Conservation (phyloP, 2,329 filamentous ascomycete species). For the Fusarium begoniae region DNA sequence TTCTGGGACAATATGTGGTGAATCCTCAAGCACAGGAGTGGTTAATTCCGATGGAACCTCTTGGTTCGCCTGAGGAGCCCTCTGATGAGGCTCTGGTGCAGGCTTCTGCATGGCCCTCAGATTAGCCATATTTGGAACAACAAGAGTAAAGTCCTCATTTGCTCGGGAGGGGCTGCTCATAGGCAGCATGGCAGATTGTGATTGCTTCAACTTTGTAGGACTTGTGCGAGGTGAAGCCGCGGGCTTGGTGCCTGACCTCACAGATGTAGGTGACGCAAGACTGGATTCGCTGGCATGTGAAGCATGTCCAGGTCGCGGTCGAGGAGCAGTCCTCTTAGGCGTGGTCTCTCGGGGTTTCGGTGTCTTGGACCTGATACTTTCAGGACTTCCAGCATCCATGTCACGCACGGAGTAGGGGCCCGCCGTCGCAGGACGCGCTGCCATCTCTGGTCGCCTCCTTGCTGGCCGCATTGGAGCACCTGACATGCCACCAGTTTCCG, state of each 20-base stretch:
- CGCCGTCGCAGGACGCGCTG: conserved; percentile 69
- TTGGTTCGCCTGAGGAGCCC: conserved; percentile 17
- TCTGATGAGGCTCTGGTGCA: conserved; percentile 29
- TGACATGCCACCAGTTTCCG: conserved; percentile 67
- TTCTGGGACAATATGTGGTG: conserved; percentile 7
- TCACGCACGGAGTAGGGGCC: conserved; percentile 72
- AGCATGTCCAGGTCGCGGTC: conserved; percentile 57
- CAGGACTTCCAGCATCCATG: conserved; percentile 55
- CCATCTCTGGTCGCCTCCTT: conserved; percentile 66
- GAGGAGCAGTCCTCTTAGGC: conserved; percentile 60
- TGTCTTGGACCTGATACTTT: conserved; percentile 58
- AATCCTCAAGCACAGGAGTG: conserved; percentile 20
- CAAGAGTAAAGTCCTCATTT: conserved; percentile 64
- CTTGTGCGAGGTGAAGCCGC: conserved; percentile 54
- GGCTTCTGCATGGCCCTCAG: conserved; percentile 44
- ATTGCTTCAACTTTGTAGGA: conserved; percentile 51
- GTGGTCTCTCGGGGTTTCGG: conserved; percentile 62
- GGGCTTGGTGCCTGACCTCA: conserved; percentile 44
- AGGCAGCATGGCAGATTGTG: conserved; percentile 42
- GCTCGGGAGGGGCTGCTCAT: conserved; percentile 55
- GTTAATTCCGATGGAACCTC: conserved; percentile 16
- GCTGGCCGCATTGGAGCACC: conserved; percentile 70
- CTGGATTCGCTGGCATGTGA: conserved; percentile 62
- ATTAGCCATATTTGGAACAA: conserved; percentile 58
- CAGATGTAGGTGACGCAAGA: conserved; percentile 56